A percentile compares a stretch with the other conserved stretches of the same genome.
Conservation (phyloP, 495 filamentous ascomycete genomes). For the Daldinia vernicosa region DNA sequence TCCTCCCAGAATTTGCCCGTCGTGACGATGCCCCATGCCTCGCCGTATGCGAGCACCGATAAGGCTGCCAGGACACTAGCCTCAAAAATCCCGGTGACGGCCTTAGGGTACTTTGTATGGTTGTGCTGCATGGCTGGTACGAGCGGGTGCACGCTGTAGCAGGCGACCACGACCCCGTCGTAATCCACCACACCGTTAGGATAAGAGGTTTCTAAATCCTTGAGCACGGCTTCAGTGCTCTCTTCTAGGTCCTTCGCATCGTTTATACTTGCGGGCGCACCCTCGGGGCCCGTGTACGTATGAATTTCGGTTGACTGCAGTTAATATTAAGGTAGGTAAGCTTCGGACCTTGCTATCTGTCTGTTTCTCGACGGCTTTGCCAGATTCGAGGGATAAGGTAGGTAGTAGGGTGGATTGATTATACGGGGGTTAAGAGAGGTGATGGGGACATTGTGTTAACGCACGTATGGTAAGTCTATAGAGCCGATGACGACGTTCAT, state of each 20-base stretch:
- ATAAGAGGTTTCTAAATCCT: slow-evolving; percentile 51
- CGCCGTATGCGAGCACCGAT: slow-evolving; percentile 49
- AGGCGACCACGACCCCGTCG: slow-evolving; percentile 85
- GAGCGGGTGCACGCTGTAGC: slow-evolving; percentile 88
- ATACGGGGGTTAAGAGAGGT: background rate
- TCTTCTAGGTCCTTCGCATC: slow-evolving; percentile 63
- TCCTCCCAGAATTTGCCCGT: slow-evolving; percentile 86
- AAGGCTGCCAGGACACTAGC: slow-evolving; percentile 72
- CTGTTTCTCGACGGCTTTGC: background rate
- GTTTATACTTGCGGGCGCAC: slow-evolving; percentile 70
- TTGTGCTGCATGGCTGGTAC: slow-evolving; percentile 65
- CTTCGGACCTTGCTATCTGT: background rate
- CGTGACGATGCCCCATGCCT: slow-evolving; percentile 87
- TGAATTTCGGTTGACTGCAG: slow-evolving; percentile 52
- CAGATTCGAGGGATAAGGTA: background rate
- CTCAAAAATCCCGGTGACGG: slow-evolving; percentile 89
- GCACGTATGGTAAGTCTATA: slow-evolving; percentile 60
- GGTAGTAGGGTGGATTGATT: background rate
- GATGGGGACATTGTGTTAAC: slow-evolving; percentile 7
- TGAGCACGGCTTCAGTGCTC: slow-evolving; percentile 64
- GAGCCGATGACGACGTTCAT: slow-evolving; percentile 69
- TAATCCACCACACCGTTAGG: slow-evolving; percentile 61
- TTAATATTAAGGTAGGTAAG: background rate
- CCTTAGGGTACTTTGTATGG: slow-evolving; percentile 22
- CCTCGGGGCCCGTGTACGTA: slow-evolving; percentile 62